Conservation (phyloP, 345 rosid species). For the Acer negundo region DNA sequence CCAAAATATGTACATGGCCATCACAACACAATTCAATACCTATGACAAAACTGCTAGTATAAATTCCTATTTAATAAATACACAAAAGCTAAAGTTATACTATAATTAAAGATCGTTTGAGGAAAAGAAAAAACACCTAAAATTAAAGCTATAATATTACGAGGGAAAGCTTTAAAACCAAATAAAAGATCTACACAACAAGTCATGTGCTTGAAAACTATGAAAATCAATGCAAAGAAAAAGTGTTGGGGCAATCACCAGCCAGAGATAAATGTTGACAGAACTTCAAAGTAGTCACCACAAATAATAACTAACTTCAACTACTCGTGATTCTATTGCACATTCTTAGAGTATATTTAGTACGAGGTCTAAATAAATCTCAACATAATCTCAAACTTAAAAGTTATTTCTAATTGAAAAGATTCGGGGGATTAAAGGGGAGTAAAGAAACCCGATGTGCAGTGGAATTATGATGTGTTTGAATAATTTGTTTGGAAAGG, state of each 20-base stretch:
- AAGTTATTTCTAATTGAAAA: not conserved
- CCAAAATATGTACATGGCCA: not conserved
- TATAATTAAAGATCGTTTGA: not conserved
- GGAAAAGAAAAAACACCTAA: not conserved
- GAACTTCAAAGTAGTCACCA: not conserved
- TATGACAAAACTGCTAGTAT: not conserved
- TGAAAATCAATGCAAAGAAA: constrained; percentile 3
- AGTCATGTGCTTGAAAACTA: not conserved
- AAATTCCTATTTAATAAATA: not conserved
- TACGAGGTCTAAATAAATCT: not conserved
- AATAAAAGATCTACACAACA: not conserved
- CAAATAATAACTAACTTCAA: not conserved
- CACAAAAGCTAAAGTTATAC: not conserved
- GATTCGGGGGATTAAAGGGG: not conserved
- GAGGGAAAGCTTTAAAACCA: not conserved
- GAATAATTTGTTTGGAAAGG: not conserved
- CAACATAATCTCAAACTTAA: not conserved
- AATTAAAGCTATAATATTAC: not conserved
- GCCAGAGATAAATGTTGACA: constrained; percentile 1
- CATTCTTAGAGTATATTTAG: not conserved
- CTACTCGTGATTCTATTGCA: not conserved
- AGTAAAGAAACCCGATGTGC: not conserved
- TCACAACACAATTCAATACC: not conserved
- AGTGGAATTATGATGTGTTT: not conserved
- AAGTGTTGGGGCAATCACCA: not conserved